These are phyloP conservation scores for Pseudogymnoascus sp. DNA, from an alignment of 2,329 filamentous ascomycete genomes.

Conservation along the genomic window DNA sequence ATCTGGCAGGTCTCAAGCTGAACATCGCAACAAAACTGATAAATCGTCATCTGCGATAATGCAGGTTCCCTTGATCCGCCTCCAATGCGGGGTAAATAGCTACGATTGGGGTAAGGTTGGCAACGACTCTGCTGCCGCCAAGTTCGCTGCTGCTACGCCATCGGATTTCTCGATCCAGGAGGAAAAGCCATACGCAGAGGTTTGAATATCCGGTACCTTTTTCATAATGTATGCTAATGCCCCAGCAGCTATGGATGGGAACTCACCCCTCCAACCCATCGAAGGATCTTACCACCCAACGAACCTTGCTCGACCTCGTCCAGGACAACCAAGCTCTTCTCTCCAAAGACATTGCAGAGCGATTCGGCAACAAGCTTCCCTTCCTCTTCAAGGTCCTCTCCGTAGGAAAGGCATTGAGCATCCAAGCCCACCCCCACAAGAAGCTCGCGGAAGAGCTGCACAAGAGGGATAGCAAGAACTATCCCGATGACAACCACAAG, in stretches of 20 bases:
- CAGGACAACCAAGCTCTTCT: slow-evolving; percentile 80
- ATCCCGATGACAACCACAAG: slow-evolving; percentile 99
- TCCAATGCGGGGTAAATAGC: slow-evolving; percentile 91
- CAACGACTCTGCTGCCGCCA: slow-evolving; percentile 76
- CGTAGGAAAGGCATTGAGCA: slow-evolving; percentile 90
- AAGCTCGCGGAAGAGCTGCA: slow-evolving; percentile 86
- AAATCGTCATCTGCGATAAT: not conserved
- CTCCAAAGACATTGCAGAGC: slow-evolving; percentile 61
- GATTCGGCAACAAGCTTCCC: slow-evolving; percentile 75
- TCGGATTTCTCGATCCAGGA: slow-evolving; percentile 69
- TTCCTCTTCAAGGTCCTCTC: slow-evolving; percentile 98
- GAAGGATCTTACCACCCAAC: slow-evolving; percentile 75
- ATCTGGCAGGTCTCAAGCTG: slow-evolving; percentile 4
- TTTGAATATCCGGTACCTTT: slow-evolving; percentile 55
- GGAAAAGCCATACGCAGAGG: slow-evolving; percentile 92
- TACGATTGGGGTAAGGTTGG: slow-evolving; percentile 99
- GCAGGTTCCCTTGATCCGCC: slow-evolving; percentile 66
- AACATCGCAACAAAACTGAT: not conserved
- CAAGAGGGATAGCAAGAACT: slow-evolving; percentile 80
- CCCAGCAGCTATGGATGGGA: slow-evolving; percentile 87
- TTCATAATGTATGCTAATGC: slow-evolving; percentile 13
- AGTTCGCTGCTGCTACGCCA: slow-evolving; percentile 79
- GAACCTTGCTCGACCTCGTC: slow-evolving; percentile 78
- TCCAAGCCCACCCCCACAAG: slow-evolving; percentile 96
- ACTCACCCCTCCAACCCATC: slow-evolving; percentile 95